Evolutionary conservation across 441 rosid genomes (phyloP).

Genomic region (Flueggea neowawraea): DNA sequence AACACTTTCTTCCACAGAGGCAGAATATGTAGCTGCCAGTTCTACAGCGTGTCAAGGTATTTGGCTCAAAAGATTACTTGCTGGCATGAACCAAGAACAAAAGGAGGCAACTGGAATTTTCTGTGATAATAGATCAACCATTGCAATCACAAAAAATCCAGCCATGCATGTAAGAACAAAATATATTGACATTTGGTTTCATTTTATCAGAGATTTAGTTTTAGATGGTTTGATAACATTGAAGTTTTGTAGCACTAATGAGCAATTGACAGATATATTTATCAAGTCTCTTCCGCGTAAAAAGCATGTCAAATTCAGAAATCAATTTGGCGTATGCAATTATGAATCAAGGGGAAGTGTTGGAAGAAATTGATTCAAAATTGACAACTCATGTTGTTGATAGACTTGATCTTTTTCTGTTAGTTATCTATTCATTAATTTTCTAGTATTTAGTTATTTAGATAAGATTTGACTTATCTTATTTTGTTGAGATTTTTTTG

Average conservation of each 20-base stretch:
- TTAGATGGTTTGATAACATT: neutral
- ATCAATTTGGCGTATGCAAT: neutral
- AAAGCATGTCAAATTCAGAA: neutral
- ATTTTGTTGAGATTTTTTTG: too few species aligned
- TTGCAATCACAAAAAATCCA: neutral
- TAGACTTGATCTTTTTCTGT: too few species aligned
- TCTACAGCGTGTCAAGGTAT: too few species aligned
- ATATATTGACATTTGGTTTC: neutral
- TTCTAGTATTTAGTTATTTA: too few species aligned
- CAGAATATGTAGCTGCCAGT: too few species aligned
- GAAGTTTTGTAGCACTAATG: neutral
- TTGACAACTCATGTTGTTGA: too few species aligned
- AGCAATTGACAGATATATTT: neutral
- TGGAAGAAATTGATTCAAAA: neutral
- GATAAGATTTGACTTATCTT: too few species aligned
- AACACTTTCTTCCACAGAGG: too few species aligned
- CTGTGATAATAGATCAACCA: neutral
- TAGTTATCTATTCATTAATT: too few species aligned
- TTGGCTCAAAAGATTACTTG: neutral
- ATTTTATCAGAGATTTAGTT: neutral
- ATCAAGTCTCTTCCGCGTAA: neutral
- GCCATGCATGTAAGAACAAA: neutral
- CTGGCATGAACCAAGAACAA: neutral
- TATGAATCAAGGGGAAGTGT: slow-evolving; percentile 8
- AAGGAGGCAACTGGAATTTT: neutral